Evolutionary conservation across 208 protist species (phyloP).

Genomic region (Naegleria fowleri): DNA sequence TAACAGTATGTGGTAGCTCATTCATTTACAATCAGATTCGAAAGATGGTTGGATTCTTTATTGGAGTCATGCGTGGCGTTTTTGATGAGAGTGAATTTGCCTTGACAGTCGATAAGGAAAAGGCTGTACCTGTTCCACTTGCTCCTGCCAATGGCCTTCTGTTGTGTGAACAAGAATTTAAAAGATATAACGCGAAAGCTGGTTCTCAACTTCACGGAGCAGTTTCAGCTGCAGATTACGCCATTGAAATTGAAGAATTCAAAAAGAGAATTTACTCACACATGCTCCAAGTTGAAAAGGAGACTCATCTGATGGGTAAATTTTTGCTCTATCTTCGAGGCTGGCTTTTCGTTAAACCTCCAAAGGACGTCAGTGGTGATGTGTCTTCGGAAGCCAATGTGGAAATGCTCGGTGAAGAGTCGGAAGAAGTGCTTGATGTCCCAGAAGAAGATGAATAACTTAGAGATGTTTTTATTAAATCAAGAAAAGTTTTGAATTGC

Average conservation of each 20-base stretch:
- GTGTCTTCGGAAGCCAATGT: neutral
- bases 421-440: neutral
- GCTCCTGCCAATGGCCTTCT: neutral
- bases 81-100: neutral
- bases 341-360: neutral
- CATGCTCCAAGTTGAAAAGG: neutral
- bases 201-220: neutral
- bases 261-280: neutral
- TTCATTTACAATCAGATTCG: slow-evolving; percentile 23
- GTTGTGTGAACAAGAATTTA: neutral
- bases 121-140: neutral
- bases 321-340: neutral
- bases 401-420: neutral
- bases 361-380: no score
- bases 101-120: neutral
- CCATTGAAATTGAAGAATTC: neutral
- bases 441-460: neutral
- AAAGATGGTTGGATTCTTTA: slow-evolving; percentile 23
- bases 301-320: neutral
- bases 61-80: neutral
- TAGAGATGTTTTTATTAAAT: no score
- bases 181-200: neutral
- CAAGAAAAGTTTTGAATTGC: no score
- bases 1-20: neutral
- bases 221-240: neutral